Evolutionary conservation across 2,329 filamentous ascomycete species (phyloP), one percentile per base, ranked within the genome.

Genomic region (Phialocephala subalpina): DNA sequence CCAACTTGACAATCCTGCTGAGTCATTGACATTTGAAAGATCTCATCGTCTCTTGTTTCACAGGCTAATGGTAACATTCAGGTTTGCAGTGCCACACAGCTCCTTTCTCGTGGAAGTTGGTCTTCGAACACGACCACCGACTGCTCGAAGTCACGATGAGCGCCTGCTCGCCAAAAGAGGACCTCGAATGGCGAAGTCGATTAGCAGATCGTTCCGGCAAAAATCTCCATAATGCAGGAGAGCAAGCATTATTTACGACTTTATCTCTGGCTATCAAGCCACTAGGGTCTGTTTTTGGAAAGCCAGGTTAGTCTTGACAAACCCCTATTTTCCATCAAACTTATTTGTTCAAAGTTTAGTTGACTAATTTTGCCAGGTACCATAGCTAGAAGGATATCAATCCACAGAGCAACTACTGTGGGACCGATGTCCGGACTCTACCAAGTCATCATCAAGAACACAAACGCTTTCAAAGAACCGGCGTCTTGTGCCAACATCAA

Each of bases 101-200:
- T 0, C 89, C 92, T 0, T 92, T 92, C 77, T 96, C 94, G 1
- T 98, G 94, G 95, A 99, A 98, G 77, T 74, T 97, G 12, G 84
- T 93, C 2, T 97, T 98, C 74, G 90, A 96, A 76, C 87, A 87
- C 70, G 85, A 91, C 64, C 87, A 91, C 70, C 88, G 92, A 66
- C 82, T 95, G 61, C 95, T 92, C 76, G 95, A 98, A 78, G 80
- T 97, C 18, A 88, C 97, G 47, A 84, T 97, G 80, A 97, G 92
- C 70, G 95, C 94, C 40, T 97, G 94, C 73, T 95, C 91, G 1
- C 83, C 88, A 0, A 87, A 86, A 47, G 95, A 99, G 76, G 93
- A 96, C 73, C 81, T 86, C 55, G 88, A 90, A 73, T 99, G 96
- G 95, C 89, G 90, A 68, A 83, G 81, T 18, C 86, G 90, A n/a